A percentile compares a stretch with the other conserved stretches of the same genome.
These are phyloP conservation scores for Lasiodiplodia sp. DNA, from an alignment of 2,329 filamentous ascomycete species.

Conservation along the genomic window DNA sequence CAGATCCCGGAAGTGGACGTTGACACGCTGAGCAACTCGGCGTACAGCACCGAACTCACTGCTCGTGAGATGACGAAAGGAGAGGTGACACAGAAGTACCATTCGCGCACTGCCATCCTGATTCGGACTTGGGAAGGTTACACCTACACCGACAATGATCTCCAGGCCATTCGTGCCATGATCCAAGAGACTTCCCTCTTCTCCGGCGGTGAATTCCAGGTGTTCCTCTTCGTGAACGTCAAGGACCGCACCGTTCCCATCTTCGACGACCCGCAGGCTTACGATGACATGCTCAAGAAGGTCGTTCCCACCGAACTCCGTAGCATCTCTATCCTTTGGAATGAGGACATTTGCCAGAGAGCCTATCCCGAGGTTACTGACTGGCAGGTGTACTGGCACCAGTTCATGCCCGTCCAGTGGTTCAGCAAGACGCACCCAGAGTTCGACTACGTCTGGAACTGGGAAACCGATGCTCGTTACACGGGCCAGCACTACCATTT, in stretches of 20 bases:
- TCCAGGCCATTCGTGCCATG: conserved; percentile 55
- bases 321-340: conserved; percentile 77
- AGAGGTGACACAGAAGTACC: conserved; percentile 41
- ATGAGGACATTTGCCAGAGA: conserved; percentile 61
- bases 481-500: conserved; percentile 85
- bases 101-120: conserved; percentile 54
- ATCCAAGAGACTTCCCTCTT: conserved; percentile 55
- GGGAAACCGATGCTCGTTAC: conserved; percentile 83
- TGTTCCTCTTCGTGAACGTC: conserved; percentile 57
- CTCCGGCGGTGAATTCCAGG: conserved; percentile 57
- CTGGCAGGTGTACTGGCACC: conserved; percentile 61
- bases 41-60: conserved; percentile 27
- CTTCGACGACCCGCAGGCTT: conserved; percentile 65
- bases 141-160: conserved; percentile 55
- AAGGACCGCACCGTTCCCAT: conserved; percentile 64
- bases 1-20: conserved; percentile 20
- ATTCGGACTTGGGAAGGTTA: conserved; percentile 58
- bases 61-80: conserved; percentile 9
- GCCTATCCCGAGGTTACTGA: conserved; percentile 59
- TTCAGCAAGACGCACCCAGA: conserved; percentile 79
- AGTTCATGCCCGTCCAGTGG: conserved; percentile 77
- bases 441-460: conserved; percentile 83
- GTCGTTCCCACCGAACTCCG: conserved; percentile 74
- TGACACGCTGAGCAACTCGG: conserved; percentile 22
- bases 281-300: conserved; percentile 66